Conservation (phyloP, 2,329 filamentous ascomycete genomes). For the Diaporthe helianthi region DNA sequence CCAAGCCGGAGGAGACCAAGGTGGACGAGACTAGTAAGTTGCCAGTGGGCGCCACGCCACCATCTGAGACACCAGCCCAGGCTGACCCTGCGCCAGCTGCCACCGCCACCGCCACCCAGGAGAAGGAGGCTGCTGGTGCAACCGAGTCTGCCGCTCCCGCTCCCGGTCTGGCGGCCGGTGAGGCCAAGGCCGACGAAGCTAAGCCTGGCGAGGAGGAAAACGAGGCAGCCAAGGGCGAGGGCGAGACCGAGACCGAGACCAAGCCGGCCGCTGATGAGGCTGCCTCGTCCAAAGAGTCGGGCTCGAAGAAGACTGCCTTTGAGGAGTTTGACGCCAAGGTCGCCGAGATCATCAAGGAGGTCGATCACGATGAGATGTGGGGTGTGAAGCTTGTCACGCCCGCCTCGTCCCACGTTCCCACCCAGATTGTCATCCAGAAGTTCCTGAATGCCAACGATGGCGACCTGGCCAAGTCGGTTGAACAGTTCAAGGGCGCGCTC, state of each 20-base stretch:
- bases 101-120: constrained; percentile 9
- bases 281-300: neutral
- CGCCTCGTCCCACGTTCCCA: constrained; percentile 66
- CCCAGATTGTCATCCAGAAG: constrained; percentile 87
- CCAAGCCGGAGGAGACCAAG: constrained; percentile 6
- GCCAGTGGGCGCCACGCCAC: neutral
- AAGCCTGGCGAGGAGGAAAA: constrained; percentile 14
- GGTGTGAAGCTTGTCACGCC: constrained; percentile 71
- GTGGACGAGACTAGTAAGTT: constrained; percentile 6
- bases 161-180: neutral
- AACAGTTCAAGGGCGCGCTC: constrained; percentile 80
- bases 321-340: constrained; percentile 65
- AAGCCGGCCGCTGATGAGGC: constrained; percentile 3
- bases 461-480: constrained; percentile 74
- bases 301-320: constrained; percentile 47
- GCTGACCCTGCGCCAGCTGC: neutral
- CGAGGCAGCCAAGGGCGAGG: neutral
- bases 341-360: constrained; percentile 61
- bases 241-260: neutral
- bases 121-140: neutral
- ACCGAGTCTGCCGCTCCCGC: neutral
- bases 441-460: constrained; percentile 90
- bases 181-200: constrained; percentile 7
- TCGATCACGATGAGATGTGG: constrained; percentile 82
- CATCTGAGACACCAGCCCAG: constrained; percentile 4